These are phyloP conservation scores for Pseudozyma flocculosa DNA, from an alignment of 1,284 basidiomycete species.

Conservation along the genomic window DNA sequence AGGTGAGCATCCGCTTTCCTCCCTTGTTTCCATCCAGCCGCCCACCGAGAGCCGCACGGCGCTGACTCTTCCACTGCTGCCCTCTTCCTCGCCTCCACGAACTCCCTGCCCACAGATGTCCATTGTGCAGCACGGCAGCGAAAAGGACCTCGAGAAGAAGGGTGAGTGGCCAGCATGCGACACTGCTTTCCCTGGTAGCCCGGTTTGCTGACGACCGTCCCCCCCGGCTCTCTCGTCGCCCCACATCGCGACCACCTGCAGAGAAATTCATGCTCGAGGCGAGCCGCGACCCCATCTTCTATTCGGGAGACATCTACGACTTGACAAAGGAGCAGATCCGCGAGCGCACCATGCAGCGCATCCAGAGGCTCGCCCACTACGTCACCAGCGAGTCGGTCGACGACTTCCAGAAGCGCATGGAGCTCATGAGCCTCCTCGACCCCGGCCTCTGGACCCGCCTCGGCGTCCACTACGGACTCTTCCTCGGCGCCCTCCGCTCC, in stretches of 20 bases:
- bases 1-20: slow-evolving; percentile 47
- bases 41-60: too few relatives aligned
- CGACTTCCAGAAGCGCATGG: slow-evolving; percentile 63
- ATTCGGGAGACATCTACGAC: slow-evolving; percentile 64
- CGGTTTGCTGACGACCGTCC: too few relatives aligned
- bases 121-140: slow-evolving; percentile 59
- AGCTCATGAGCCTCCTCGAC: slow-evolving; percentile 61
- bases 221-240: too few relatives aligned
- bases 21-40: too few relatives aligned
- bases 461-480: slow-evolving; percentile 65
- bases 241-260: too few relatives aligned
- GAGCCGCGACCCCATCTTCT: slow-evolving; percentile 63
- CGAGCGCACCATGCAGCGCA: slow-evolving; percentile 50
- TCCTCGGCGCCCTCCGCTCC: slow-evolving; percentile 59
- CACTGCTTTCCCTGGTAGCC: too few relatives aligned
- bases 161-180: too few relatives aligned
- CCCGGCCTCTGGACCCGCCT: slow-evolving; percentile 65
- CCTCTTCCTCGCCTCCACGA: too few relatives aligned
- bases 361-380: slow-evolving; percentile 50
- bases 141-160: slow-evolving; percentile 57
- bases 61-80: too few relatives aligned
- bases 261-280: slow-evolving; percentile 62
- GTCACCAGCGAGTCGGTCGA: slow-evolving; percentile 53
- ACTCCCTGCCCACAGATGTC: slow-evolving; percentile 41
- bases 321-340: slow-evolving; percentile 64